Base-by-base conservation (phyloP, 116 monocot species). In the Trichopus zeylanicus region DNA sequence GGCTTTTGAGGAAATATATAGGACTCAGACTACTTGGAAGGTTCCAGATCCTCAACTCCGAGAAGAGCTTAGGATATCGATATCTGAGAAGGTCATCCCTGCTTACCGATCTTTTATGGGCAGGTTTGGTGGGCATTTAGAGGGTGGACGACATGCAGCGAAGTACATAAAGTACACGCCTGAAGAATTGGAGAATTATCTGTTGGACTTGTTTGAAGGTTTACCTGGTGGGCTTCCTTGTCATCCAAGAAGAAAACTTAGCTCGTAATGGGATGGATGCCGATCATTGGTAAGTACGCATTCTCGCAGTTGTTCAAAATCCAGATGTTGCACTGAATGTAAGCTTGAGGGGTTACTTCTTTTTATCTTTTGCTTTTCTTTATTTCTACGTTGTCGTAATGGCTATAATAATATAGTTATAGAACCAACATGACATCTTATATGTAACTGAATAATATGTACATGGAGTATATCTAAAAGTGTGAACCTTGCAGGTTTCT, bases 121-220 rank as follows among this genome's bases (percentile, higher is more conserved):
- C 3, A 72, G 87, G 54, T 66, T 78, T 31, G 46, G 34, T 0
- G 1, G 42, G 26, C 32, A 55, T 58, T 48, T 87, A 7, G 83
- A 78, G 49, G 67, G 75, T 16, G 57, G 58, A 1, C 67, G 65
- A 46, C 68, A 77, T 16, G 34, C 60, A 11, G 79, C 82, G 0
- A 72, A 58, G 33, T 91, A 67, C 69, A 81, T 92, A 46, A 92
- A 81, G 59, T 83, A 78, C 58, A 46, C 29, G 21, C 63, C 60
- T 0, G 92, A 87, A 15, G 87, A 86, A 62, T 33, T 92, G 29
- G 73, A 81, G 67, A 53, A 31, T 7, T 76, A 56, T 27, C 21
- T 92, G n/a, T 34, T 75, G 24, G 87, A 87, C 73, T 73, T 92
- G 62, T 92, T 92, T 37, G 73, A 70, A 16, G 81, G 83, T n/a